phyloP scores from a whole-genome alignment of 768 basidiomycete species.

The Boletus rubescentipes region DNA sequence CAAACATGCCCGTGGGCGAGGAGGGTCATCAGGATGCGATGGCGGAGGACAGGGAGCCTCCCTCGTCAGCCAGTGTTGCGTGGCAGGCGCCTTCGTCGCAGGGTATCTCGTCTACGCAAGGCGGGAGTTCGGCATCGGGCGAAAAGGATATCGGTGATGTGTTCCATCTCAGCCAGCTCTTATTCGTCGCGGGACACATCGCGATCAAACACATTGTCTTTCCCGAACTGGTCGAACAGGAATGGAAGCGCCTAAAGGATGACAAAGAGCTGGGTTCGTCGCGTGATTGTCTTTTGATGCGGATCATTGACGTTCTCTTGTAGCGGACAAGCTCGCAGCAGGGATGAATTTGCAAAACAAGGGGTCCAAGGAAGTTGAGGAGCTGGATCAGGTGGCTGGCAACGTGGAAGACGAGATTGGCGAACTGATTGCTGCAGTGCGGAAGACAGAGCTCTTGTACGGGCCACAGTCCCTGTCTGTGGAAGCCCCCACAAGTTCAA shows the following conservation, averaged over 20 bases:
- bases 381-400: conserved; percentile 95
- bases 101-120: conserved; percentile 10
- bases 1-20: conserved; percentile 4
- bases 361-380: conserved; percentile 65
- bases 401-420: conserved; percentile 99
- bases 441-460: conserved; percentile 87
- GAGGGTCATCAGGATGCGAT: conserved; percentile 53
- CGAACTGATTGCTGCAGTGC: conserved; percentile 78
- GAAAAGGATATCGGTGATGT: conserved; percentile 70
- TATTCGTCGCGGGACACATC: conserved; percentile 95
- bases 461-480: conserved; percentile 81
- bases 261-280: conserved; percentile 73
- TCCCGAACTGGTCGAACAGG: conserved; percentile 91
- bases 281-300: neutral
- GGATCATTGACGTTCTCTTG: neutral
- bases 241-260: conserved; percentile 96
- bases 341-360: conserved; percentile 37
- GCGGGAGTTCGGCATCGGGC: conserved; percentile 7
- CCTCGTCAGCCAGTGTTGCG: conserved; percentile 21
- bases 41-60: conserved; percentile 44
- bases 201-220: conserved; percentile 98
- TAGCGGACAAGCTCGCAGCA: conserved; percentile 61
- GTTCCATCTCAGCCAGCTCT: conserved; percentile 88
- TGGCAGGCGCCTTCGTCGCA: conserved; percentile 22
- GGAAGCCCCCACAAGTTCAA: conserved; percentile 90